Evolutionary conservation across 192 early-diverging fungal species (phyloP).

Genomic region (Umbelopsis ramanniana): DNA sequence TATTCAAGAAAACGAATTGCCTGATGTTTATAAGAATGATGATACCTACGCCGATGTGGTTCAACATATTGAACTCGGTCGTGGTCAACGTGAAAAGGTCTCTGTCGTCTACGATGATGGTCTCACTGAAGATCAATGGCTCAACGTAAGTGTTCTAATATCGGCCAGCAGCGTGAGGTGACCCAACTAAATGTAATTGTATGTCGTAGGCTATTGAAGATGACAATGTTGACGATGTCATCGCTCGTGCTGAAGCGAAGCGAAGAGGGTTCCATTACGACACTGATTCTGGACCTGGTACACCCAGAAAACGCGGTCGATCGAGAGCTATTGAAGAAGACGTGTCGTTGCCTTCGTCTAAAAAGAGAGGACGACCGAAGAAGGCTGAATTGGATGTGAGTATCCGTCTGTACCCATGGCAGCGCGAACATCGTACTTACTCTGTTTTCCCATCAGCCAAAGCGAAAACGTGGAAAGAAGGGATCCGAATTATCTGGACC

Average conservation of each 20-base stretch:
- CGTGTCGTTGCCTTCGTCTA: background rate
- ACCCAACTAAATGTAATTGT: background rate
- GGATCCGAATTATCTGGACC: constrained; percentile 33
- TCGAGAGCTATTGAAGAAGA: constrained; percentile 17
- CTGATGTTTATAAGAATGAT: constrained; percentile 77
- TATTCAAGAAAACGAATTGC: constrained; percentile 86
- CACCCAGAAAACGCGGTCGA: constrained; percentile 20
- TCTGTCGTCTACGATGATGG: constrained; percentile 90
- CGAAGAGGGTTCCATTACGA: constrained; percentile 29
- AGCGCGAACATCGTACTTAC: background rate
- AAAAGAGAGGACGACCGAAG: constrained; percentile 40
- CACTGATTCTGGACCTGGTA: constrained; percentile 18
- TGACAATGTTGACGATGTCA: constrained; percentile 63
- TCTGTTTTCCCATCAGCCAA: background rate
- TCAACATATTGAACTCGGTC: constrained; percentile 64
- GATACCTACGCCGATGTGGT: constrained; percentile 45
- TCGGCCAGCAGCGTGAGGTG: no score
- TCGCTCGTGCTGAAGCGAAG: constrained; percentile 45
- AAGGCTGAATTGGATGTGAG: constrained; percentile 31
- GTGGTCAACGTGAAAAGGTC: constrained; percentile 74
- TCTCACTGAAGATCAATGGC: constrained; percentile 92
- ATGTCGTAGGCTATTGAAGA: constrained; percentile 62
- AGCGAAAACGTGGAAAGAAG: constrained; percentile 43
- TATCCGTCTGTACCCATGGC: background rate
- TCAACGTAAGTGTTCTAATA: no score